These are phyloP conservation scores for Dryas octopetala DNA, from an alignment of 306 rosid genomes.

Conservation along the genomic window DNA sequence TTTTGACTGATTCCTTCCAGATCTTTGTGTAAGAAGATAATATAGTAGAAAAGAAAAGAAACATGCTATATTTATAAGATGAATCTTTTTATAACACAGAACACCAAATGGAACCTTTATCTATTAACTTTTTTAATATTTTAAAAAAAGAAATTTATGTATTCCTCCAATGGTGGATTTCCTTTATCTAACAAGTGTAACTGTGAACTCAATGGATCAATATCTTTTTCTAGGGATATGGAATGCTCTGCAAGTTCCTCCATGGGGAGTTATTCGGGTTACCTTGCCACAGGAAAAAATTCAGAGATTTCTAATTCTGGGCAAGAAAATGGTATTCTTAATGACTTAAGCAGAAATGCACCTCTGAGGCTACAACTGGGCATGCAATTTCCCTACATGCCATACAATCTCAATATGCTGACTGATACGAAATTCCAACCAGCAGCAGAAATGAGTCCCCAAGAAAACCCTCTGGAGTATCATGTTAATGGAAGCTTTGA, in stretches of 20 bases:
- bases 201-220: background rate
- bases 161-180: background rate
- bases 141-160: background rate
- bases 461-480: constrained; percentile 58
- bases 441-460: constrained; percentile 52
- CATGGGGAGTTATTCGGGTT: constrained; percentile 54
- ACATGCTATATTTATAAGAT: background rate
- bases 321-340: constrained; percentile 45
- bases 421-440: constrained; percentile 60
- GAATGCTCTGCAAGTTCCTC: constrained; percentile 68
- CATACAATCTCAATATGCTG: constrained; percentile 60
- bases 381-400: constrained; percentile 64
- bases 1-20: background rate
- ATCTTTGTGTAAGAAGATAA: background rate
- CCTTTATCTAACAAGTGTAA: background rate
- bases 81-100: background rate
- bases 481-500: constrained; percentile 66
- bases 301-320: constrained; percentile 47
- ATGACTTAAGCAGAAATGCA: constrained; percentile 43
- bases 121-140: background rate
- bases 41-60: constrained; percentile 3
- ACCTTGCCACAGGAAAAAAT: constrained; percentile 47
- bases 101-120: background rate
- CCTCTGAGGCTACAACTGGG: constrained; percentile 54
- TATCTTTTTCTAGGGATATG: constrained; percentile 53